Evolutionary conservation across 2,329 filamentous ascomycete species (phyloP).

Genomic region (Fusarium chaquense): DNA sequence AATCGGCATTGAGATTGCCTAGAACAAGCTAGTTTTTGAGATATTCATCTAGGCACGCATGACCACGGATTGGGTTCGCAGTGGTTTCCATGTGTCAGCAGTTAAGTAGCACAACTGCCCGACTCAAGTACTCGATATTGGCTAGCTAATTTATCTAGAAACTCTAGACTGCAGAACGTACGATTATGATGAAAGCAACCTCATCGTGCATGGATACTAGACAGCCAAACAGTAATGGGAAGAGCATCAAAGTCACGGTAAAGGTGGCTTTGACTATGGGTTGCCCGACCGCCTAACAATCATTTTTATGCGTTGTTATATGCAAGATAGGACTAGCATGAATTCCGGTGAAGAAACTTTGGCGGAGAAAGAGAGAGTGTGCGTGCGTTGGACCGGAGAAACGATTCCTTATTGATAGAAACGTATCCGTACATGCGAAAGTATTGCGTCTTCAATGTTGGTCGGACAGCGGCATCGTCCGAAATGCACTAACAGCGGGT

Average conservation of each 20-base stretch:
- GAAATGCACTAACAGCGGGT: conserved; percentile 24
- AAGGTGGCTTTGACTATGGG: not conserved
- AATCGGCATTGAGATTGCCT: not conserved
- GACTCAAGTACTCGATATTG: not conserved
- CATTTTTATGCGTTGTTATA: not conserved
- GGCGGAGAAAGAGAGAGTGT: not conserved
- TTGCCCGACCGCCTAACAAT: not conserved
- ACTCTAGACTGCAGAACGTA: conserved; percentile 18
- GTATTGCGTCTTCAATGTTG: conserved; percentile 10
- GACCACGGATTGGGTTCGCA: not conserved
- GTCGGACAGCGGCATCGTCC: conserved; percentile 24
- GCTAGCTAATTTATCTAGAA: not conserved
- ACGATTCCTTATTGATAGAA: not conserved
- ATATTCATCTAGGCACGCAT: not conserved
- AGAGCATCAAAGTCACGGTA: not conserved
- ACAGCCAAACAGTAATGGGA: not conserved
- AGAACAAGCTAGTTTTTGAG: not conserved
- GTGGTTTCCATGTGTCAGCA: not conserved
- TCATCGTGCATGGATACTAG: conserved; percentile 1
- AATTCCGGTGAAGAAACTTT: not conserved
- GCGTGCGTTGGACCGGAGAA: not conserved
- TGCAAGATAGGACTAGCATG: not conserved
- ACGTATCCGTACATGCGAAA: not conserved
- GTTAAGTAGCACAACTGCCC: not conserved
- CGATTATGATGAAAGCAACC: conserved; percentile 10